Evolutionary conservation across 78 protist species (phyloP), one percentile per base, ranked within the genome.

Genomic region (Tieghemostelium lacteum): DNA sequence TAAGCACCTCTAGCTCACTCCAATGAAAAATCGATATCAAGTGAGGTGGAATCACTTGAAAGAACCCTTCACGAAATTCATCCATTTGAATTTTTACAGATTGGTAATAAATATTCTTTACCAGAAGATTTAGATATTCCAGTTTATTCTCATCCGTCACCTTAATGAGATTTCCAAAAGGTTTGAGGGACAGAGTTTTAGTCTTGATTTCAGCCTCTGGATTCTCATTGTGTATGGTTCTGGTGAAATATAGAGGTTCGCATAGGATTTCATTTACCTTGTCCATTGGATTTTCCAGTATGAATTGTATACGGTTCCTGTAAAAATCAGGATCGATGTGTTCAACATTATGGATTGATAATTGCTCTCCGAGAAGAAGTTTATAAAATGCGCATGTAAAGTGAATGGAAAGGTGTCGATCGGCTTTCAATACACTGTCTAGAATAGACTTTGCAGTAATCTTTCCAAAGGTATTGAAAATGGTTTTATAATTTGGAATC

Each of bases 91-190:
- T 69, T 28, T 83, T 83, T 7, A 83, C 34, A 24, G 70, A n/a
- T 2, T 31, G 28, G 42, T 83, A 83, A 42, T 69, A 40, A 50
- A 83, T 67, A 58, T 61, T 66, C 8, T 83, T 37, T 29, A 58
- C 89, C 73, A 71, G 34, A 17, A 83, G n/a, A 8, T 83, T 55
- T n/a, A 83, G 17, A n/a, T 83, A 83, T 24, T 83, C 89, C 14
- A 55, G 28, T 69, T 83, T 83, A 52, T 83, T 83, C 5, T 83
- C 89, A 31, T 83, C 89, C 0, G 76, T 83, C 14, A 83, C 89
- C 22, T 24, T 66, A 16, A 83, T 83, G 26, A 83, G 14, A 58
- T 83, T 83, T 4, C 89, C 89, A 83, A 83, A 83, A 26, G 89
- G 89, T 50, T 69, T 83, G n/a, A 83, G 20, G 57, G 66, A 69